Evolutionary conservation across 2,329 filamentous ascomycete species (phyloP).

Genomic region (Pseudogymnoascus sp.): DNA sequence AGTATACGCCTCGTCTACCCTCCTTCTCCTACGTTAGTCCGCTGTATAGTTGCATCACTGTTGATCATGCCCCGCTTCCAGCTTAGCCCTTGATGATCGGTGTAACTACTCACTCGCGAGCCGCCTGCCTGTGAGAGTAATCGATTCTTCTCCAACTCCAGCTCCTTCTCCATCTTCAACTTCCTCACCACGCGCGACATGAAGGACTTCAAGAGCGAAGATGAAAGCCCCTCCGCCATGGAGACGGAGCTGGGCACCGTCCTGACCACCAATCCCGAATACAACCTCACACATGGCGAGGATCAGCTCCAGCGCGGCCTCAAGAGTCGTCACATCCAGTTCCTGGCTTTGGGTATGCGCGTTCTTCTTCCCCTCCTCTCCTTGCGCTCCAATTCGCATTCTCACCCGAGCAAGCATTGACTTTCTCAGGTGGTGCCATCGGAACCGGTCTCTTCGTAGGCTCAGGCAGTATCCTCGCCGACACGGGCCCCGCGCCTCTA

Average conservation of each 20-base stretch:
- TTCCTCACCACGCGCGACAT: neutral
- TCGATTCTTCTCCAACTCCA: neutral
- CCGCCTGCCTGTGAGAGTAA: neutral
- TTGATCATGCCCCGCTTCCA: slow-evolving; percentile 1
- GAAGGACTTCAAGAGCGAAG: slow-evolving; percentile 11
- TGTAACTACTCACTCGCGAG: slow-evolving; percentile 8
- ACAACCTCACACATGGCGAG: slow-evolving; percentile 31
- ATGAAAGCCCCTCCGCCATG: slow-evolving; percentile 11
- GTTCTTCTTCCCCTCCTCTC: neutral
- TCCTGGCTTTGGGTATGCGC: slow-evolving; percentile 45
- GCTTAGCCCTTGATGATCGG: slow-evolving; percentile 4
- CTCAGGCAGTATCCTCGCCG: slow-evolving; percentile 48
- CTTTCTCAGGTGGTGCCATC: slow-evolving; percentile 42
- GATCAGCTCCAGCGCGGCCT: slow-evolving; percentile 47
- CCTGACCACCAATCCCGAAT: slow-evolving; percentile 27
- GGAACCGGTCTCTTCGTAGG: slow-evolving; percentile 59
- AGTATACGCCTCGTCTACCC: slow-evolving; percentile 1
- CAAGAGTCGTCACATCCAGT: slow-evolving; percentile 54
- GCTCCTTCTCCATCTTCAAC: neutral
- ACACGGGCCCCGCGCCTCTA: slow-evolving; percentile 56
- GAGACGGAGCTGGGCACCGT: slow-evolving; percentile 11
- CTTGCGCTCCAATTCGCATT: neutral
- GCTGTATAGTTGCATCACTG: slow-evolving; percentile 5
- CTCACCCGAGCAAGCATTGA: slow-evolving; percentile 10
- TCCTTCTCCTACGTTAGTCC: neutral